phyloP scores from a whole-genome alignment of 2,329 filamentous ascomycete species.

The Cadophora gregata region DNA sequence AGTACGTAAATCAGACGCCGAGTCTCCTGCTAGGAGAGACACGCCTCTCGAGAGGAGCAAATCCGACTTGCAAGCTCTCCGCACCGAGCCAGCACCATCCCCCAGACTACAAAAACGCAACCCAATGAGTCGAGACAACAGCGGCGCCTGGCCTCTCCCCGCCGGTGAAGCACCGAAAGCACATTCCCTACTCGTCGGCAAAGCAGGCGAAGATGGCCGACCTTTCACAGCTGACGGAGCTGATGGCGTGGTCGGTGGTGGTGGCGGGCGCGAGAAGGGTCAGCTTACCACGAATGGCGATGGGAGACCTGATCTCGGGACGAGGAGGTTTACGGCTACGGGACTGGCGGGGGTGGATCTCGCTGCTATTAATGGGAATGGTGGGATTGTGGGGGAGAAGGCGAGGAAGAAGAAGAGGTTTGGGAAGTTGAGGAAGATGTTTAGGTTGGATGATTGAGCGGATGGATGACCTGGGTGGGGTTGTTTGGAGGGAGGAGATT shows the following conservation, averaged over 20 bases:
- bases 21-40: slow-evolving; percentile 66
- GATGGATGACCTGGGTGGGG: not conserved
- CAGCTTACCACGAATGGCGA: slow-evolving; percentile 19
- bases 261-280: slow-evolving; percentile 15
- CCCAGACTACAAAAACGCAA: slow-evolving; percentile 41
- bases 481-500: not conserved
- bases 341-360: slow-evolving; percentile 35
- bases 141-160: slow-evolving; percentile 57
- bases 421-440: slow-evolving; percentile 67
- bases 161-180: slow-evolving; percentile 27
- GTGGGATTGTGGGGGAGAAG: not conserved
- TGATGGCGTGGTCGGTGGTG: slow-evolving; percentile 23
- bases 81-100: slow-evolving; percentile 35
- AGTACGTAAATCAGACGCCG: slow-evolving; percentile 59
- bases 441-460: slow-evolving; percentile 59
- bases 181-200: not conserved
- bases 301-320: slow-evolving; percentile 33
- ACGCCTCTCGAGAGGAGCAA: slow-evolving; percentile 64
- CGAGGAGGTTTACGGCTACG: slow-evolving; percentile 39
- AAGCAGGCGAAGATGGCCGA: slow-evolving; percentile 44
- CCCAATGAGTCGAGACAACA: slow-evolving; percentile 46
- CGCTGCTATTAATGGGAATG: slow-evolving; percentile 16
- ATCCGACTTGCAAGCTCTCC: slow-evolving; percentile 57
- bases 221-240: slow-evolving; percentile 36
- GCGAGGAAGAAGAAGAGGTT: slow-evolving; percentile 70